Evolutionary conservation across 148 eudicot genomes (phyloP), one percentile per base, ranked within the genome.

Genomic region (Chenopodium suecicum): DNA sequence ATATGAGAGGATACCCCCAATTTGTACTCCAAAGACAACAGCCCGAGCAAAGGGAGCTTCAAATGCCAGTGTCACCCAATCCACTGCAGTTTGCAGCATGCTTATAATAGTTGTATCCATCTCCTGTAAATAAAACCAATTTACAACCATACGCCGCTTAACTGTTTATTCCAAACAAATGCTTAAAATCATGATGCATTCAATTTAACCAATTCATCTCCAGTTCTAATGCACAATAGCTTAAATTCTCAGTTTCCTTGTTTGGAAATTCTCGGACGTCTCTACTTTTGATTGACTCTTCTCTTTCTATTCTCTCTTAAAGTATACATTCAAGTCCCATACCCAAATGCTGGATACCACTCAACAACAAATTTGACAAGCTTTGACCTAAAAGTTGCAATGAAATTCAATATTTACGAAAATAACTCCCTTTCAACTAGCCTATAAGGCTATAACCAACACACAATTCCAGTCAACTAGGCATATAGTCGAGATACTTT

Each of bases 21-120:
- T 96, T 75, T 77, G 89, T 71, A 92, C 94, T 46, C 99, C 99
- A 82, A 96, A 96, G 77, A 94, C 93, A 85, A 86, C 91, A 76
- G 97, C 97, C 25, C 93, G 88, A 74, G 98, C 91, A 78, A 82
- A 82, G 68, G 87, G 87, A 78, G 89, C 90, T 84, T 94, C 91
- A 82, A 88, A 88, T 54, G 88, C 88, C 63, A 84, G 79, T 62
- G 88, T 89, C 52, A 91, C 64, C 94, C 88, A 88, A 74, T 90
- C 92, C 46, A 87, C 79, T 74, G 90, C 88, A 74, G 86, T 77
- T 78, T 90, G 94, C 64, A 89, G 74, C 41, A 87, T 37, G 79
- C 84, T 80, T 10, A 60, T 65, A 41, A 79, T 71, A 52, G 54
- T 41, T 64, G 69, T 71, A 76, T 84, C 86, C 86, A 84, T 84